Evolutionary conservation across 306 rosid genomes (phyloP), one percentile per base, ranked within the genome.

Genomic region (Quercus mongolica): DNA sequence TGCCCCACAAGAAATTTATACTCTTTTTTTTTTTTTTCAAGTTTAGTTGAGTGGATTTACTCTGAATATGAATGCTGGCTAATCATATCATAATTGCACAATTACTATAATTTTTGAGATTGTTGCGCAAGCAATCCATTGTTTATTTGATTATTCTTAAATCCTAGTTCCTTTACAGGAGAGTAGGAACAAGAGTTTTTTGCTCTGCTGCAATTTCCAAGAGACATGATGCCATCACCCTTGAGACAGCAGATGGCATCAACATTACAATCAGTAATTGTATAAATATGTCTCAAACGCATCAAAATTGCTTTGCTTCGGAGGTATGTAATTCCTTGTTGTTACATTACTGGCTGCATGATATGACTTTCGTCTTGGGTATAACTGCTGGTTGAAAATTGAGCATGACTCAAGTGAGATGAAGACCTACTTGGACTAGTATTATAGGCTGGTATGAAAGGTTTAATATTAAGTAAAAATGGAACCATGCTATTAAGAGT

Each of bases 231-330:
- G 59, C 87, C 69, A 85, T 78, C 19, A 71, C 52, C 46, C 73
- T 88, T 55, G 83, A 83, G 84, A 81, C 91, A 59, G 20, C 3
- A 52, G 91, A 88, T 78, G 91, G 86, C 69, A 71, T 80, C 55
- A 54, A 64, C 3, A 70, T 85, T 26, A 74, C 82, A 54, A 44
- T 88, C 55, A 51, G 51, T 46, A 85, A 87, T 65, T 61, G 69
- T 19, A 71, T 88, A 59, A 78, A 88, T 72, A 74, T 76, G 71
- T 69, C 84, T 17, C 85, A 77, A 35, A 75, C 89, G 3, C 69
- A 13, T 67, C 82, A 85, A 67, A 82, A 88, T 68, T 87, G 89
- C 14, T 65, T 85, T 78, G 79, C 82, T 5, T 74, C 71, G 0
- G 23, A 85, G 85, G 91, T 83, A 82, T 72, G 79, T 51, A 18